Evolutionary conservation across 306 rosid species (phyloP).

Genomic region (Casuarina equisetifolia): DNA sequence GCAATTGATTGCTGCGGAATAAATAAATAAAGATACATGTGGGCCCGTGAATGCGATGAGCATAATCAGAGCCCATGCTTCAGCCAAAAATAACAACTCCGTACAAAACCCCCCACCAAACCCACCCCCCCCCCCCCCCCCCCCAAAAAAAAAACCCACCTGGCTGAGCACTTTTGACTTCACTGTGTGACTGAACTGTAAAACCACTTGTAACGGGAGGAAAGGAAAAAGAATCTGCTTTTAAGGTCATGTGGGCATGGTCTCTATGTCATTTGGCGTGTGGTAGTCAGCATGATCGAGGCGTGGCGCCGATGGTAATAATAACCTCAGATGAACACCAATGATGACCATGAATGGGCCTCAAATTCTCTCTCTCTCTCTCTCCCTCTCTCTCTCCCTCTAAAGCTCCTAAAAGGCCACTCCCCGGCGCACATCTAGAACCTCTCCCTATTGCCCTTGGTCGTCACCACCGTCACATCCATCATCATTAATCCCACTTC

Average conservation of each 20-base stretch:
- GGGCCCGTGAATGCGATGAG: too few relatives aligned
- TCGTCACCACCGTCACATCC: slow-evolving; percentile 40
- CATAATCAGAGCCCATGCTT: too few relatives aligned
- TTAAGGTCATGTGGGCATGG: slow-evolving; percentile 10
- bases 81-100: neutral
- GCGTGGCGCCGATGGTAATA: slow-evolving; percentile 62
- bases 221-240: slow-evolving; percentile 23
- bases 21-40: too few relatives aligned
- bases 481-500: slow-evolving; percentile 47
- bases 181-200: neutral
- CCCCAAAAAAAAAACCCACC: neutral
- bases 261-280: neutral
- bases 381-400: too few relatives aligned
- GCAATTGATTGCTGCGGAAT: too few relatives aligned
- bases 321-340: slow-evolving; percentile 47
- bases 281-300: slow-evolving; percentile 45
- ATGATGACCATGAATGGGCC: slow-evolving; percentile 48
- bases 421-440: slow-evolving; percentile 19
- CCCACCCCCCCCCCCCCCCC: too few relatives aligned
- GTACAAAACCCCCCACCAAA: neutral
- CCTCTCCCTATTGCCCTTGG: slow-evolving; percentile 10
- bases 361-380: neutral
- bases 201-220: neutral
- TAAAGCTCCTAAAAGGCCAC: neutral
- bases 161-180: slow-evolving; percentile 10